phyloP scores from a whole-genome alignment of 306 rosid genomes.

The Cucumis cinereus region DNA sequence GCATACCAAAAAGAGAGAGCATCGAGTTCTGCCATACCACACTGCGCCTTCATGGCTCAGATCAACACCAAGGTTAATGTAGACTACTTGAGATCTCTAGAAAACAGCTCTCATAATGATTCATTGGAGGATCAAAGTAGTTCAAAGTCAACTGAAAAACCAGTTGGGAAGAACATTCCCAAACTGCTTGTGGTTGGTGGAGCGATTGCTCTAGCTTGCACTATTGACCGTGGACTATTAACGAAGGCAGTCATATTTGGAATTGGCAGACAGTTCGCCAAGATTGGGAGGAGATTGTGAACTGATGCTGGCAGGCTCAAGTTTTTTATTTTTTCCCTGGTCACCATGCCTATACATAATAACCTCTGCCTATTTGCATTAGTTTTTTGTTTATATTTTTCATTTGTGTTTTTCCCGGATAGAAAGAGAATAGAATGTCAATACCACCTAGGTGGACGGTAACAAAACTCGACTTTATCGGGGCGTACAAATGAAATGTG shows the following conservation, averaged over 20 bases:
- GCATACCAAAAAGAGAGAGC: conserved; percentile 49
- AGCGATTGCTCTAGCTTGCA: conserved; percentile 76
- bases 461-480: not conserved
- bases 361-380: not conserved
- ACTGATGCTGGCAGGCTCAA: not conserved
- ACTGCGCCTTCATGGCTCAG: conserved; percentile 47
- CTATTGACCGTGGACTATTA: conserved; percentile 73
- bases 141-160: conserved; percentile 32
- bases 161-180: conserved; percentile 48
- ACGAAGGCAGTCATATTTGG: conserved; percentile 92
- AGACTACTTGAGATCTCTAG: conserved; percentile 53
- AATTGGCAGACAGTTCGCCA: conserved; percentile 71
- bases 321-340: not conserved
- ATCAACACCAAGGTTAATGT: conserved; percentile 56
- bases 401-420: not conserved
- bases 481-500: not conserved
- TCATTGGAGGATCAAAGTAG: conserved; percentile 27
- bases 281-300: conserved; percentile 66
- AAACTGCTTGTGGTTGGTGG: conserved; percentile 72
- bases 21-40: conserved; percentile 37
- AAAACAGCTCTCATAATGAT: conserved; percentile 20
- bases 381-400: not conserved
- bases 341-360: not conserved
- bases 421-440: not conserved
- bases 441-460: conserved; percentile 2